Base-by-base conservation (phyloP, 495 filamentous ascomycete species). In the Clavariopsis aquatica region DNA sequence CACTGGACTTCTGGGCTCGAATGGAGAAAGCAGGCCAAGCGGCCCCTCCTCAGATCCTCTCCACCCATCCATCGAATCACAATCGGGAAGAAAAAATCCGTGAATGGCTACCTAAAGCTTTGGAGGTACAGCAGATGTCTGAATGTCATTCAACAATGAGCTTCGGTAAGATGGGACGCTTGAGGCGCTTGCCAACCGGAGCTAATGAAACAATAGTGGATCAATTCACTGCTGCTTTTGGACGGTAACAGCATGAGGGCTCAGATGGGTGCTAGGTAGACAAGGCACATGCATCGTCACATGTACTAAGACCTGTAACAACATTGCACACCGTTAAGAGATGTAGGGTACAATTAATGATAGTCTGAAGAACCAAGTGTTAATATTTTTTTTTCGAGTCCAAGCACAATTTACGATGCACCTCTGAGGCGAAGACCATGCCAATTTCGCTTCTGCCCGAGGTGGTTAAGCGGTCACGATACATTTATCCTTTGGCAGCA, bases 31-130 rank as follows among this genome's bases (percentile, higher is more conserved):
- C 76, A n/a, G 75, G 86, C 49, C 74, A 86, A 69, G 68, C 69
- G 36, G 76, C 79, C 49, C 80, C 84, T 23, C 91, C 90, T 1
- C 87, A 94, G 72, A 90, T 92, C 75, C 74, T 96, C 72, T 92
- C 88, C 27, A 96, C 93, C 20, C 93, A 96, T 80, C 92, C 93
- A 31, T 85, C 87, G 83, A 85, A 85, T 61, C 80, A 81, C 43
- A 90, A 84, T 66, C 82, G 92, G 34, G 84, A 90, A 67, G 78
- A 85, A 68, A 84, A 87, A 62, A 89, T 96, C 57, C 74, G 80
- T 68, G 81, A 86, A 73, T 91, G 81, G 85, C 72, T 89, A 57
- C 82, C 85, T 4, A 72, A 85, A 69, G 86, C 86, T 7, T 57
- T 82, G 59, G 75, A 81, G 52, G 86, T 79, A 73, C 72, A 77